Percentiles rank a stretch among this genome's conserved stretches.
Conservation (phyloP, 192 early-diverging fungal species). For the Haplosporangium gracile region DNA sequence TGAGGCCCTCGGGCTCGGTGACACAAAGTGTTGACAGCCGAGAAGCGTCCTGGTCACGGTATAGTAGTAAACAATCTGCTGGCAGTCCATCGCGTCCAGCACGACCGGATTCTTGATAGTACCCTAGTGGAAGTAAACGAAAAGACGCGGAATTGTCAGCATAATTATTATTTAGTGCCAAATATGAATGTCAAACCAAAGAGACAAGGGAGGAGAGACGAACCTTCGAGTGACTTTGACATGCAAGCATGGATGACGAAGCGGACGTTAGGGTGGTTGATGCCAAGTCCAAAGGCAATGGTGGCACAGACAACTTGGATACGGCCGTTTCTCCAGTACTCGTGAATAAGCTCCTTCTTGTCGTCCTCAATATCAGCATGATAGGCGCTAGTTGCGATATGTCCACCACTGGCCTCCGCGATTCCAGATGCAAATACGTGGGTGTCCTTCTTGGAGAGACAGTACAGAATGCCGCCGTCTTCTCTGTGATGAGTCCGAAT, state of each 20-base stretch:
- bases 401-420: conserved; percentile 57
- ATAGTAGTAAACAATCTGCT: conserved; percentile 78
- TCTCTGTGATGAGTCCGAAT: conserved; percentile 63
- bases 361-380: conserved; percentile 73
- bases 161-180: not conserved
- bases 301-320: conserved; percentile 84
- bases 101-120: conserved; percentile 83
- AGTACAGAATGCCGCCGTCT: conserved; percentile 78
- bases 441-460: conserved; percentile 74
- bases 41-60: conserved; percentile 74
- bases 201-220: not conserved
- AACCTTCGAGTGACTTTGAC: conserved; percentile 72
- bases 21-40: conserved; percentile 71
- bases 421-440: conserved; percentile 67
- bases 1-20: conserved; percentile 68
- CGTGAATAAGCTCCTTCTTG: conserved; percentile 66
- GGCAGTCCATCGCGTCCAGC: conserved; percentile 78
- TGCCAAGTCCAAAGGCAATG: conserved; percentile 83
- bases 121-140: conserved; percentile 37
- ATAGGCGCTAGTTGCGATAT: conserved; percentile 68
- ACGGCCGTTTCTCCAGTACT: conserved; percentile 70
- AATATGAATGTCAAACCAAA: not conserved
- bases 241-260: conserved; percentile 80
- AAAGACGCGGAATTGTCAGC: not conserved
- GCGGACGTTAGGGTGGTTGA: conserved; percentile 79